Conservation (phyloP, 2,329 filamentous ascomycete species). For the Hypoxylon sp. region DNA sequence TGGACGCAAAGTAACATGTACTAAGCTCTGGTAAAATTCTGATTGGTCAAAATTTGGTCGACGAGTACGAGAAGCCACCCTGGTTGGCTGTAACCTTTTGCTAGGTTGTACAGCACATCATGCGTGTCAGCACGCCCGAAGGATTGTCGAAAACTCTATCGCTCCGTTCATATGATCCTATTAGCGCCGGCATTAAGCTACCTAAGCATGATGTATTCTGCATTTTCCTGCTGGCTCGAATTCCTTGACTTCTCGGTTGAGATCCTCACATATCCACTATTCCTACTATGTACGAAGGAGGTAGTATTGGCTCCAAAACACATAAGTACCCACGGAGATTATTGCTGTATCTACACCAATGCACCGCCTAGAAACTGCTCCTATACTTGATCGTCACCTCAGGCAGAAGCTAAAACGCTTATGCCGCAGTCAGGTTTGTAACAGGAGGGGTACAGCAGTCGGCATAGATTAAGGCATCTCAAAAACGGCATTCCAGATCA, state of each 20-base stretch:
- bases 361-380: not conserved
- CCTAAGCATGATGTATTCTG: constrained; percentile 10
- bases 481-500: not conserved
- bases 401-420: constrained; percentile 1
- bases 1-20: not conserved
- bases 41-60: constrained; percentile 6
- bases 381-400: constrained; percentile 13
- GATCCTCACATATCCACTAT: constrained; percentile 7
- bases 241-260: not conserved
- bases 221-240: constrained; percentile 2
- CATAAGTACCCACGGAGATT: constrained; percentile 3
- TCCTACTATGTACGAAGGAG: not conserved
- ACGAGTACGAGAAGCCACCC: constrained; percentile 10
- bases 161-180: constrained; percentile 6
- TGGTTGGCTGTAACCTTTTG: constrained; percentile 4
- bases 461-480: constrained; percentile 2
- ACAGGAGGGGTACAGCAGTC: constrained; percentile 7
- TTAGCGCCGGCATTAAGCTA: constrained; percentile 18
- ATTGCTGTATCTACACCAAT: constrained; percentile 3
- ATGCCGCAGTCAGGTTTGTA: constrained; percentile 1
- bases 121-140: constrained; percentile 18
- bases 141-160: constrained; percentile 21
- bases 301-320: not conserved
- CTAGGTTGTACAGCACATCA: constrained; percentile 6
- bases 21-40: not conserved